These are phyloP conservation scores for Saturnispora bothae DNA, from an alignment of 805 yeast species.

Conservation along the genomic window DNA sequence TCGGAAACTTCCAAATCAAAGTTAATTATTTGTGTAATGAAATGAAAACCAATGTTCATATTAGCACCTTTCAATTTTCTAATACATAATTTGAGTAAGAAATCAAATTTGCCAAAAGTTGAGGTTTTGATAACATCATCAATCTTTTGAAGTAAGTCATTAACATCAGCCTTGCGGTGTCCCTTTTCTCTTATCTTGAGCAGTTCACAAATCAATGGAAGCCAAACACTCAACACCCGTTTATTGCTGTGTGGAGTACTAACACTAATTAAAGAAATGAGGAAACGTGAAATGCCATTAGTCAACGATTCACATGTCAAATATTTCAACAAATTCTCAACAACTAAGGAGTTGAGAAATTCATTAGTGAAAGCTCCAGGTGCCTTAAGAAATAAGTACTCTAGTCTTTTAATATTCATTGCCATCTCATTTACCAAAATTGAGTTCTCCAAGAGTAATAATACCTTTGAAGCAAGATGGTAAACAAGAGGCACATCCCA, in stretches of 20 bases:
- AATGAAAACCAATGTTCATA: neutral
- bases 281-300: constrained; percentile 22
- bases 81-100: constrained; percentile 3
- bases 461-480: constrained; percentile 30
- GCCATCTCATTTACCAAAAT: constrained; percentile 18
- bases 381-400: constrained; percentile 27
- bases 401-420: constrained; percentile 28
- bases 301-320: constrained; percentile 15
- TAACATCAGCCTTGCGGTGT: neutral
- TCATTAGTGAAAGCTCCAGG: constrained; percentile 11
- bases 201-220: constrained; percentile 13
- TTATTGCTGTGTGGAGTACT: constrained; percentile 4
- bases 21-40: neutral
- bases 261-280: constrained; percentile 16
- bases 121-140: neutral
- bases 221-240: constrained; percentile 12
- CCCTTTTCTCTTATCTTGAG: neutral
- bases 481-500: constrained; percentile 30
- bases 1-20: neutral
- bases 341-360: constrained; percentile 13
- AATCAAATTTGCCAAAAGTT: neutral
- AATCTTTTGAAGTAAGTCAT: neutral
- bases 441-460: constrained; percentile 19
- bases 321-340: constrained; percentile 10
- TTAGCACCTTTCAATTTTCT: neutral